Percentiles rank a stretch among this genome's conserved stretches.
Conservation (phyloP, 2,329 filamentous ascomycete genomes). For the Scleromitrula shiraiana region DNA sequence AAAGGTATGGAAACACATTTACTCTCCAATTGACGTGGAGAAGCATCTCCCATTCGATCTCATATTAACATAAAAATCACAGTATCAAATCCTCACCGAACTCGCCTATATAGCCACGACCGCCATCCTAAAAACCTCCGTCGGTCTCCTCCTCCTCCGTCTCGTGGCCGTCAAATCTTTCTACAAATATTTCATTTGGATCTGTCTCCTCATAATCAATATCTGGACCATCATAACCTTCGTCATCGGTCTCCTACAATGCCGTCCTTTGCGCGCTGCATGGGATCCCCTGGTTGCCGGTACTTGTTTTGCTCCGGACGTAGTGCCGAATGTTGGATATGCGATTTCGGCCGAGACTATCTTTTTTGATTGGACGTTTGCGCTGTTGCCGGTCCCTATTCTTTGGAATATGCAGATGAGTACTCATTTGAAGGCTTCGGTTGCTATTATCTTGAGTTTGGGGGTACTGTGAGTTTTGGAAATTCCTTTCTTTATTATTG, state of each 20-base stretch:
- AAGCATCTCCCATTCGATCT: neutral
- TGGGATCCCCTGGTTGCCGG: neutral
- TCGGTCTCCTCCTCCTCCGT: conserved; percentile 5
- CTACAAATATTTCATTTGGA: conserved; percentile 3
- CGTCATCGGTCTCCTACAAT: neutral
- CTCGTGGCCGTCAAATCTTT: neutral
- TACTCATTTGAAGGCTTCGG: neutral
- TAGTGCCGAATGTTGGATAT: neutral
- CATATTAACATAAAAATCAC: neutral
- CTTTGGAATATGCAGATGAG: conserved; percentile 3
- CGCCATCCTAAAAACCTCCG: conserved; percentile 1
- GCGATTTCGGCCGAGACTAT: conserved; percentile 3
- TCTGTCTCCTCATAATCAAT: neutral
- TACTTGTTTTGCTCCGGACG: neutral
- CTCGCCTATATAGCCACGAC: neutral
- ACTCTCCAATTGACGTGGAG: neutral
- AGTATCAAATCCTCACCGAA: neutral
- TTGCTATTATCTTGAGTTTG: neutral
- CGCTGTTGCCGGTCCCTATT: conserved; percentile 3
- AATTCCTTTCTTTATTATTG: neutral
- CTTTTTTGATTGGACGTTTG: conserved; percentile 8
- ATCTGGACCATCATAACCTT: neutral
- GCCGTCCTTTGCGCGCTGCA: neutral
- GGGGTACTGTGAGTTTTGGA: conserved; percentile 5
- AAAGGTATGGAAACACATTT: conserved; percentile 1